Evolutionary conservation across 331 rosid species (phyloP).

Genomic region (Spiraea crenata): DNA sequence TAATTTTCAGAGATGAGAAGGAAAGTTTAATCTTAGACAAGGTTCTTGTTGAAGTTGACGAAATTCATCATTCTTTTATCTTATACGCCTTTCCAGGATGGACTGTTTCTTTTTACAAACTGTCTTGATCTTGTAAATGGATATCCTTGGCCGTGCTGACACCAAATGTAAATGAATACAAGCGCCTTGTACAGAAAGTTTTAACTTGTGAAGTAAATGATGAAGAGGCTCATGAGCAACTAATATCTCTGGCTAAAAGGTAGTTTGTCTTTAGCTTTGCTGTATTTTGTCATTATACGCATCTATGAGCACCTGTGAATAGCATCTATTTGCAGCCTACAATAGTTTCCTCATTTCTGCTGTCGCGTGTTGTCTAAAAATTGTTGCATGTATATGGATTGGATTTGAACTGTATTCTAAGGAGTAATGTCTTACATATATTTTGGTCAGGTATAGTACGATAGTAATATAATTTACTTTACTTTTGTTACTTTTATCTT

Average conservation of each 20-base stretch:
- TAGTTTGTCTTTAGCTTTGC: constrained; percentile 27
- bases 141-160: constrained; percentile 81
- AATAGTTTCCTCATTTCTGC: too few species aligned
- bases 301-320: too few species aligned
- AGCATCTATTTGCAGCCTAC: too few species aligned
- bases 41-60: constrained; percentile 75
- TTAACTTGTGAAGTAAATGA: constrained; percentile 57
- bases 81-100: constrained; percentile 57
- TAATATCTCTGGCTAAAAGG: constrained; percentile 66
- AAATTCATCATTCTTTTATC: constrained; percentile 27
- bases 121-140: constrained; percentile 71
- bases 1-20: constrained; percentile 79
- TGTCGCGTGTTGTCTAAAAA: too few species aligned
- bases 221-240: constrained; percentile 47
- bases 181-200: constrained; percentile 71
- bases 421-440: too few species aligned
- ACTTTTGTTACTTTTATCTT: too few species aligned
- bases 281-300: too few species aligned
- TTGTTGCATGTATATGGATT: too few species aligned
- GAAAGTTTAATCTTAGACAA: constrained; percentile 37
- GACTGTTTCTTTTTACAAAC: constrained; percentile 77
- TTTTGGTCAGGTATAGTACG: too few species aligned
- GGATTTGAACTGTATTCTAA: too few species aligned
- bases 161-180: constrained; percentile 81
- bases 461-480: too few species aligned